Evolutionary conservation across 2,329 filamentous ascomycete genomes (phyloP).

Genomic region (Penicillium sp.): DNA sequence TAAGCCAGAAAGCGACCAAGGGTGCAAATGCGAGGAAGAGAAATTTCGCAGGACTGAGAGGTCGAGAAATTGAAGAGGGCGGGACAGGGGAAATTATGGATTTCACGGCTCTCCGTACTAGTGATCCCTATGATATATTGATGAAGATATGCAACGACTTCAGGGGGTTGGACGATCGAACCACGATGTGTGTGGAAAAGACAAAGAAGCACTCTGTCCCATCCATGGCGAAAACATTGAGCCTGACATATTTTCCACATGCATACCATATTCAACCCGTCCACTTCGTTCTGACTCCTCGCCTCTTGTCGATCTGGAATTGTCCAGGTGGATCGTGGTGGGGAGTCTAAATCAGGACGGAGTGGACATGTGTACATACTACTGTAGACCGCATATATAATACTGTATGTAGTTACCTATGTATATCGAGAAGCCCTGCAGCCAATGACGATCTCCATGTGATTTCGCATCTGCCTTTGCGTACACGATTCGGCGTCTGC

Average conservation of each 20-base stretch:
- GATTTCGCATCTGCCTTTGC: no score
- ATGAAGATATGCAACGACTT: not conserved
- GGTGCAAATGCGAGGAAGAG: not conserved
- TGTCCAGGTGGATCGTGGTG: not conserved
- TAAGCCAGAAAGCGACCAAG: not conserved
- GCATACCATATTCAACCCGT: not conserved
- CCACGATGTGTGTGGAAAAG: no score
- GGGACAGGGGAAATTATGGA: slow-evolving; percentile 7
- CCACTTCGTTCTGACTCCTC: not conserved
- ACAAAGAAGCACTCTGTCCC: no score
- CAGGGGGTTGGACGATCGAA: not conserved
- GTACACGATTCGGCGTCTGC: not conserved
- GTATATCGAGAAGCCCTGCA: no score
- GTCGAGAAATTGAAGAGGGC: not conserved
- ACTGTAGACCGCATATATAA: no score
- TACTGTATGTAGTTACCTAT: no score
- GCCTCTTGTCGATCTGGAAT: not conserved
- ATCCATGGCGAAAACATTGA: no score
- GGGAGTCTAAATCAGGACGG: not conserved
- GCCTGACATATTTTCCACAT: no score
- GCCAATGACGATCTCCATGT: no score
- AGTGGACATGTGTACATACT: no score
- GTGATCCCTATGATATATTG: not conserved
- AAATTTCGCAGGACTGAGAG: no score
- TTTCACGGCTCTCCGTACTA: not conserved